Evolutionary conservation across 257 asterid species (phyloP).

Genomic region (Solanum pennellii): DNA sequence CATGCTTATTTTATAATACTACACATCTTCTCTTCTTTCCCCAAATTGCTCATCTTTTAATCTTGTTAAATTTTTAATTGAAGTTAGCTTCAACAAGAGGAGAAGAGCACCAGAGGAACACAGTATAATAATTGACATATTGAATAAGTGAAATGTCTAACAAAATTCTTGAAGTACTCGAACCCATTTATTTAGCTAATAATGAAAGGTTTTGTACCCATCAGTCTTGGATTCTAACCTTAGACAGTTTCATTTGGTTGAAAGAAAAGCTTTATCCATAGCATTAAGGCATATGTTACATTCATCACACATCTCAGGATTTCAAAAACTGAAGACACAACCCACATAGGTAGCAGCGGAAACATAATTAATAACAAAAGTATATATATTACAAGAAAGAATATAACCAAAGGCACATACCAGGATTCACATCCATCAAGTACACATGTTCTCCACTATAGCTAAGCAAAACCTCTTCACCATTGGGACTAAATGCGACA

Average conservation of each 20-base stretch:
- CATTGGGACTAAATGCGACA: constrained; percentile 77
- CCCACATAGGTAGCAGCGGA: background rate
- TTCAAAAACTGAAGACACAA: background rate
- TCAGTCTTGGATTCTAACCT: background rate
- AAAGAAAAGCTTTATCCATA: background rate
- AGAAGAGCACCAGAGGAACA: background rate
- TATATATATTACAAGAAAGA: background rate
- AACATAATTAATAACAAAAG: background rate
- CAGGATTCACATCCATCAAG: constrained; percentile 76
- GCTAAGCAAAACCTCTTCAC: constrained; percentile 93
- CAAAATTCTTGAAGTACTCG: background rate
- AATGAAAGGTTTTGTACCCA: background rate
- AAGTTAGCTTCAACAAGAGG: background rate
- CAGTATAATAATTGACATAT: background rate
- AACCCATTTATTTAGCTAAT: background rate
- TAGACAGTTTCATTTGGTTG: background rate
- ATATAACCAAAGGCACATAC: constrained; percentile 17
- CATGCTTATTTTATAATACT: background rate
- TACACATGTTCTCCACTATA: constrained; percentile 94
- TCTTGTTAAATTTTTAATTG: background rate
- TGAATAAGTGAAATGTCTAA: background rate
- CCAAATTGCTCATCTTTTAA: background rate
- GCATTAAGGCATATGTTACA: background rate
- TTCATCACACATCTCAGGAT: background rate
- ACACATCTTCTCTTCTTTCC: background rate